These are phyloP conservation scores for Diplosphaera chodatii DNA, from an alignment of 139 green algal genomes.

Conservation along the genomic window DNA sequence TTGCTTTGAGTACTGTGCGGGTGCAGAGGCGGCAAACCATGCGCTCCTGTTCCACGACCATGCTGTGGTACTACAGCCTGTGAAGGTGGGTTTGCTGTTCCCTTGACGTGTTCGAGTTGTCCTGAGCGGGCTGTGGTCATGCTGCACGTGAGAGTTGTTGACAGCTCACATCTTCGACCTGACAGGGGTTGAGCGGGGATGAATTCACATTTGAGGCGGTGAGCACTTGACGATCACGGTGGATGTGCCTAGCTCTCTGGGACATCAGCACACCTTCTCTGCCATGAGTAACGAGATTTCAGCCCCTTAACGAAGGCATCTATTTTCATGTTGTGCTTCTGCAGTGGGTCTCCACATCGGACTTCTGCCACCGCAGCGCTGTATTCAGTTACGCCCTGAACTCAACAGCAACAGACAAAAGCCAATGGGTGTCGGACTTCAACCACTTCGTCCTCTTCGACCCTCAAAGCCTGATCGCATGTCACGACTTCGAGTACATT, in stretches of 20 bases:
- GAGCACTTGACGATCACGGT: too few species aligned
- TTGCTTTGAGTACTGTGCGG: not conserved
- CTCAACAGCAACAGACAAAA: slow-evolving; percentile 24
- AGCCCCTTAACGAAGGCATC: too few species aligned
- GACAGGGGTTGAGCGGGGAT: slow-evolving; percentile 56
- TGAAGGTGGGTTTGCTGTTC: too few species aligned
- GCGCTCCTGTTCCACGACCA: slow-evolving; percentile 73
- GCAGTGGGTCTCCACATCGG: slow-evolving; percentile 74
- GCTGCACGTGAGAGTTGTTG: too few species aligned
- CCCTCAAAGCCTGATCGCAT: slow-evolving; percentile 56
- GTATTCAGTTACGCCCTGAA: slow-evolving; percentile 75
- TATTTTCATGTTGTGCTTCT: too few species aligned
- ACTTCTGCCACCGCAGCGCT: slow-evolving; percentile 67
- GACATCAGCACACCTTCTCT: too few species aligned
- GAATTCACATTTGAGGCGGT: slow-evolving; percentile 74
- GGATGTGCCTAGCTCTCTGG: too few species aligned
- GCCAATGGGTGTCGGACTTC: slow-evolving; percentile 45
- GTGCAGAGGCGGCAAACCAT: slow-evolving; percentile 18
- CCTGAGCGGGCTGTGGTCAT: not conserved
- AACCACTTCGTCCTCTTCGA: slow-evolving; percentile 83
- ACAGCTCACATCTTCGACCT: too few species aligned
- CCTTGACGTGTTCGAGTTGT: too few species aligned
- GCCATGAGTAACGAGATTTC: too few species aligned
- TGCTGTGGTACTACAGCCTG: slow-evolving; percentile 60
- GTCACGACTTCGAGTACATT: slow-evolving; percentile 64